These are phyloP conservation scores for Lanmaoa rubissima DNA, from an alignment of 768 basidiomycete genomes.

Conservation along the genomic window DNA sequence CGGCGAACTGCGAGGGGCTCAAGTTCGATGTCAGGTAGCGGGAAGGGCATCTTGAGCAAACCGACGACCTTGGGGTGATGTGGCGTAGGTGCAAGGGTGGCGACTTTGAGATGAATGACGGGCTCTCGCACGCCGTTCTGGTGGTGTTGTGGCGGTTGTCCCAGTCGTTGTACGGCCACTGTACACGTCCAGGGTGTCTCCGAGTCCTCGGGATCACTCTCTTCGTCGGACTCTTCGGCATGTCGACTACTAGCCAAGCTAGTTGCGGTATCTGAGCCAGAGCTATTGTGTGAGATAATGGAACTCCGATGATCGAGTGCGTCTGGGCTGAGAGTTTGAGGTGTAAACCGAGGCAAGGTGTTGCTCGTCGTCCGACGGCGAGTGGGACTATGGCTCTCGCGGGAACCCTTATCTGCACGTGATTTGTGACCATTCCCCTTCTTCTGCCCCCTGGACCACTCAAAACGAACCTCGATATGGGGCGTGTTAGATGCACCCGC, in stretches of 20 bases:
- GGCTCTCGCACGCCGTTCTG: slow-evolving; percentile 8
- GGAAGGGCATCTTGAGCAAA: slow-evolving; percentile 88
- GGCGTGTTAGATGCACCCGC: slow-evolving; percentile 20
- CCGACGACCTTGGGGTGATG: slow-evolving; percentile 96
- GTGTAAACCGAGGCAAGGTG: slow-evolving; percentile 3
- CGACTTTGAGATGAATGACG: slow-evolving; percentile 58
- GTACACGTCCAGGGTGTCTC: slow-evolving; percentile 96
- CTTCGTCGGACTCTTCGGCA: slow-evolving; percentile 58
- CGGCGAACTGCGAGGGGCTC: slow-evolving; percentile 54
- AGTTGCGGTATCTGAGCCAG: slow-evolving; percentile 33
- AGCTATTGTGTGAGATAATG: slow-evolving; percentile 39
- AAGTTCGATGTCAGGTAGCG: slow-evolving; percentile 79
- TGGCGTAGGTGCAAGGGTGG: slow-evolving; percentile 85
- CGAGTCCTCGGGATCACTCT: slow-evolving; percentile 93
- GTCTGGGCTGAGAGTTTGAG: slow-evolving; percentile 11
- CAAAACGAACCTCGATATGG: slow-evolving; percentile 70
- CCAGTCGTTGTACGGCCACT: slow-evolving; percentile 58
- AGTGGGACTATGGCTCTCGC: slow-evolving; percentile 11
- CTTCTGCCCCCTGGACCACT: slow-evolving; percentile 59
- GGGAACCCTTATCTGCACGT: slow-evolving; percentile 18
- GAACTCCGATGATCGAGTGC: slow-evolving; percentile 37
- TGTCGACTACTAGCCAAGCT: slow-evolving; percentile 23
- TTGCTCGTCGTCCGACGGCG: slow-evolving; percentile 11
- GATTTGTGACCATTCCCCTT: slow-evolving; percentile 22
- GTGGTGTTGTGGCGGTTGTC: slow-evolving; percentile 9